Percentiles rank a stretch among this genome's conserved stretches.
phyloP scores from a whole-genome alignment of 1,284 basidiomycete species.

The Amylostereum chailletii region DNA sequence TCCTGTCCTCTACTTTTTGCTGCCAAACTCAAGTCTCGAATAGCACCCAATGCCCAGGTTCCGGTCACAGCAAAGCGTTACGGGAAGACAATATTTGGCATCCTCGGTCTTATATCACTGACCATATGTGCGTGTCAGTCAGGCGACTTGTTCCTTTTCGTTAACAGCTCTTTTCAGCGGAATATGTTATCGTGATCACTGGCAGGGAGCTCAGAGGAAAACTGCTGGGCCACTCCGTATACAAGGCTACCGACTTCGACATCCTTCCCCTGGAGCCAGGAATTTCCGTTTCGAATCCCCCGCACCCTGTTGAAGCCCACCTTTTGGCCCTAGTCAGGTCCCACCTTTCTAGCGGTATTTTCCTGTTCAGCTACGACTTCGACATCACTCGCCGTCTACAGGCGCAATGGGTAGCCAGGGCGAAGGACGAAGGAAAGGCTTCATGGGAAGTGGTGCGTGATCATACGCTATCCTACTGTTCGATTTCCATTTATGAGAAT shows the following conservation, averaged over 20 bases:
- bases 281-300: conserved; percentile 53
- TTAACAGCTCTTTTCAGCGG: conserved; percentile 44
- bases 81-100: conserved; percentile 68
- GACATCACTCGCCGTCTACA: conserved; percentile 89
- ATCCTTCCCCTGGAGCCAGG: conserved; percentile 79
- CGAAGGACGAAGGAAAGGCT: conserved; percentile 42
- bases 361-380: conserved; percentile 90
- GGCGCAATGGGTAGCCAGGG: conserved; percentile 59
- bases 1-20: neutral
- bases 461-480: conserved; percentile 1
- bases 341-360: conserved; percentile 73
- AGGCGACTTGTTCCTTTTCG: conserved; percentile 1
- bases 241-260: conserved; percentile 86
- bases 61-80: conserved; percentile 48
- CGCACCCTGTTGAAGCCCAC: conserved; percentile 85
- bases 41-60: conserved; percentile 47
- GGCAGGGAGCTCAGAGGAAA: conserved; percentile 74
- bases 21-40: conserved; percentile 7
- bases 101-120: conserved; percentile 80
- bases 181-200: conserved; percentile 89
- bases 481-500: conserved; percentile 9
- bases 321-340: conserved; percentile 81
- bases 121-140: conserved; percentile 61
- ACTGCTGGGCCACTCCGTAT: conserved; percentile 81
- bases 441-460: conserved; percentile 66